A percentile compares a stretch with the other conserved stretches of the same genome.
phyloP scores from a whole-genome alignment of 208 protist genomes.

The Leishmania martiniquensis region DNA sequence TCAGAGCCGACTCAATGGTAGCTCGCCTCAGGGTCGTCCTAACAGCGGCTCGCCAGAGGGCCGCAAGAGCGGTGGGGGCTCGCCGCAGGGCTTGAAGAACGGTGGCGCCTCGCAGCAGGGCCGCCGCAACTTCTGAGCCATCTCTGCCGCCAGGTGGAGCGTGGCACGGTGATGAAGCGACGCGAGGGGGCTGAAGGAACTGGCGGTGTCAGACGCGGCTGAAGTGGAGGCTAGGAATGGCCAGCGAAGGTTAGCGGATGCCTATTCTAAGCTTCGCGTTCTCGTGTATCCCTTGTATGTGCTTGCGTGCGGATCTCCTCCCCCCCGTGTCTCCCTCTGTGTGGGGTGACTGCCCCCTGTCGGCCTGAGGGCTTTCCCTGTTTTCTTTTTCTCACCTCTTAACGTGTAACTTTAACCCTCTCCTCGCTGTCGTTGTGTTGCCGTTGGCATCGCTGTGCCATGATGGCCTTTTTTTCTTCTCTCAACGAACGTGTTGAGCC shows the following conservation, averaged over 20 bases:
- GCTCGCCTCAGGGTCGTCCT: slow-evolving; percentile 4
- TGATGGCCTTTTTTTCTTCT: not conserved
- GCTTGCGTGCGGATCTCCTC: not conserved
- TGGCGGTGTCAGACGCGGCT: not conserved
- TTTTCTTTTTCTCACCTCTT: not conserved
- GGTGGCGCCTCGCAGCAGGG: slow-evolving; percentile 16
- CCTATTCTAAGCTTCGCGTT: not conserved
- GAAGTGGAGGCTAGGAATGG: not conserved
- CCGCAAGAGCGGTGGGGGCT: slow-evolving; percentile 4
- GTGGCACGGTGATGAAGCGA: not conserved
- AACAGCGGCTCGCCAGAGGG: not conserved
- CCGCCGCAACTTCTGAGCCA: slow-evolving; percentile 21
- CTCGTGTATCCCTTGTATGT: not conserved
- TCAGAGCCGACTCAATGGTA: slow-evolving; percentile 13
- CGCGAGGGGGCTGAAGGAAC: not conserved
- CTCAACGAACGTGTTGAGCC: not conserved
- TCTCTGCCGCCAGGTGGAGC: not conserved
- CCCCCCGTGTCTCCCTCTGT: not conserved
- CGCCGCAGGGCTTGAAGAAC: slow-evolving; percentile 28
- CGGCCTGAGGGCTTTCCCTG: no score
- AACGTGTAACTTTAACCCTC: slow-evolving; percentile 2
- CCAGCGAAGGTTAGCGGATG: not conserved
- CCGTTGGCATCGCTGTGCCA: not conserved
- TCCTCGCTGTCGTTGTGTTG: not conserved
- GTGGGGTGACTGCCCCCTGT: not conserved